A percentile compares a stretch with the other conserved stretches of the same genome.
phyloP scores from a whole-genome alignment of 306 rosid genomes.

The Casuarina glauca region DNA sequence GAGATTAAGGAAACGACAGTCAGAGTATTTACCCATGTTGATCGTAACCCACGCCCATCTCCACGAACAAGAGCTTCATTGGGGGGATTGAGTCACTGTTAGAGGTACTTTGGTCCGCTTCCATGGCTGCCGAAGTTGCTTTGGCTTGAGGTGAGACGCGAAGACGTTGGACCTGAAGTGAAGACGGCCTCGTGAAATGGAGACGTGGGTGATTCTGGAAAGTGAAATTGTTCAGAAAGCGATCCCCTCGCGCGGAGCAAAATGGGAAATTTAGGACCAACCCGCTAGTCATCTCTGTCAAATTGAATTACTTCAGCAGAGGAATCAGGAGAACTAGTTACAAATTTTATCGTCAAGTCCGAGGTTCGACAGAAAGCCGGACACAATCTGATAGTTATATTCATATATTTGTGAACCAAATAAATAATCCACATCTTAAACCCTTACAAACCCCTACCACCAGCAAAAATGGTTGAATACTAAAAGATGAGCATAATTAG shows the following conservation, averaged over 20 bases:
- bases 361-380: no score
- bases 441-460: no score
- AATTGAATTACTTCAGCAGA: not conserved
- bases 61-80: constrained; percentile 89
- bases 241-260: constrained; percentile 9
- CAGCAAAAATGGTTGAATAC: no score
- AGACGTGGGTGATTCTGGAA: constrained; percentile 15
- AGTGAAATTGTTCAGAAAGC: constrained; percentile 2
- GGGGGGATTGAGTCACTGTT: constrained; percentile 31
- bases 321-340: not conserved
- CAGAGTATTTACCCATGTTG: constrained; percentile 72
- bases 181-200: constrained; percentile 32
- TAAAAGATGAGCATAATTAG: no score
- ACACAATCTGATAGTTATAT: no score
- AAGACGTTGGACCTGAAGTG: constrained; percentile 28
- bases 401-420: no score
- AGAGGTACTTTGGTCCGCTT: constrained; percentile 34
- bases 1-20: not conserved
- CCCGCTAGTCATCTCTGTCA: constrained; percentile 46
- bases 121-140: constrained; percentile 63
- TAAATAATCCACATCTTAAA: no score
- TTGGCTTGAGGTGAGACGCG: constrained; percentile 32
- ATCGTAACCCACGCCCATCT: constrained; percentile 98
- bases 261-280: constrained; percentile 36
- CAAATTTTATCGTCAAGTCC: not conserved